Conservation (phyloP, 2,329 filamentous ascomycete genomes). For the Xylaria arbuscula region DNA sequence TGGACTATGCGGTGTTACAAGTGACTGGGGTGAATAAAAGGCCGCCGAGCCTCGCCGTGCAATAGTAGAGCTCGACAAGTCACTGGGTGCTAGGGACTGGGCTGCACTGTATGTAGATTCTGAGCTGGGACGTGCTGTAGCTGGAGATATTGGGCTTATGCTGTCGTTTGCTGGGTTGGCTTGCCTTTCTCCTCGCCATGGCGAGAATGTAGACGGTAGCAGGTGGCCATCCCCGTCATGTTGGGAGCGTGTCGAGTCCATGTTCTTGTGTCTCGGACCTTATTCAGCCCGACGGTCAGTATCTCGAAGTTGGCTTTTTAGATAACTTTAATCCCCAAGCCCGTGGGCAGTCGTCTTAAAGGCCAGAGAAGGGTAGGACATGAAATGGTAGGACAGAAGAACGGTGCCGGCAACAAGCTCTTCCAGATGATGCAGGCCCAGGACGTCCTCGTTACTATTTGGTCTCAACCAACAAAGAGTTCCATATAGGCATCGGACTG, state of each 20-base stretch:
- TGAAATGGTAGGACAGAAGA: neutral
- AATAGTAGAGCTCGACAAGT: constrained; percentile 9
- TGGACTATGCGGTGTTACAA: constrained; percentile 4
- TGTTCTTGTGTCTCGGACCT: constrained; percentile 5
- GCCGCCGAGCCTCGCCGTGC: constrained; percentile 10
- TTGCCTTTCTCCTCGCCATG: constrained; percentile 34
- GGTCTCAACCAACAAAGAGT: neutral
- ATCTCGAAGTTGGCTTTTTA: neutral
- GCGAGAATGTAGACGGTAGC: constrained; percentile 45
- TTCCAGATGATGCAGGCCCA: too few species aligned
- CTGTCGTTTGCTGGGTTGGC: constrained; percentile 3
- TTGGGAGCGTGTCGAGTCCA: constrained; percentile 15
- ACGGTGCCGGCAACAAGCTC: neutral
- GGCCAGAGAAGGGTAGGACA: neutral
- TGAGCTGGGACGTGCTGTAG: constrained; percentile 2
- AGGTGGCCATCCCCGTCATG: constrained; percentile 30
- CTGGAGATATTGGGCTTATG: constrained; percentile 9
- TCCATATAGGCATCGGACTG: neutral
- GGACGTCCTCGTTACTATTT: neutral
- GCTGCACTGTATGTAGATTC: neutral
- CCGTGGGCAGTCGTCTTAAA: neutral
- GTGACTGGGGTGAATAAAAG: constrained; percentile 23
- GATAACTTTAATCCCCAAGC: neutral
- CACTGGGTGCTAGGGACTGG: constrained; percentile 10
- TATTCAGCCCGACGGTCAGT: neutral